phyloP scores from a whole-genome alignment of 257 asterid genomes.

The Solanum stenotomum region DNA sequence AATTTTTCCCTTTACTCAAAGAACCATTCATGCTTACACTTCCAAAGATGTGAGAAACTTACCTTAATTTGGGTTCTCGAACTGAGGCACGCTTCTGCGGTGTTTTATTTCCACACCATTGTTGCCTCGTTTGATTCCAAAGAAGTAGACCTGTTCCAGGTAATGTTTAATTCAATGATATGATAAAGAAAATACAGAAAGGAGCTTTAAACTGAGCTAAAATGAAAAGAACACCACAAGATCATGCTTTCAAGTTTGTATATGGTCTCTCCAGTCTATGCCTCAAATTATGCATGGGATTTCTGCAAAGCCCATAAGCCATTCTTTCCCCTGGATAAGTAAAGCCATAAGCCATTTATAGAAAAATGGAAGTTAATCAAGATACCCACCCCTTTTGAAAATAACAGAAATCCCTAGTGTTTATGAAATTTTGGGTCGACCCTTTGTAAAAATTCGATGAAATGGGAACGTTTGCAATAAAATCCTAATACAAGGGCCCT shows the following conservation, averaged over 20 bases:
- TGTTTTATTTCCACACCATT: conserved; percentile 69
- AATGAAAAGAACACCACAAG: background rate
- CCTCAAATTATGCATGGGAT: conserved; percentile 18
- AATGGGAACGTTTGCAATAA: background rate
- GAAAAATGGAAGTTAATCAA: background rate
- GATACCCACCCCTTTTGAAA: background rate
- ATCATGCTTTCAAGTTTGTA: background rate
- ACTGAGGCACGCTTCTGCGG: conserved; percentile 26
- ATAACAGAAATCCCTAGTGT: background rate
- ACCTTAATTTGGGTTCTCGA: conserved; percentile 67
- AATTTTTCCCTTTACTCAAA: background rate
- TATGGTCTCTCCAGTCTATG: background rate
- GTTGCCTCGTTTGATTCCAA: conserved; percentile 86
- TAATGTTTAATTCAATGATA: background rate
- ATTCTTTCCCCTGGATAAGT: background rate
- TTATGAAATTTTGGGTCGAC: background rate
- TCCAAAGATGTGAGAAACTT: background rate
- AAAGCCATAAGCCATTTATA: background rate
- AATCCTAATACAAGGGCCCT: background rate
- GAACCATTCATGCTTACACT: background rate
- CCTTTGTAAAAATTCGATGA: background rate
- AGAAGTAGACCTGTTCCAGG: conserved; percentile 60
- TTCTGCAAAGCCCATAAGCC: conserved; percentile 31
- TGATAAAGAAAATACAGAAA: background rate
- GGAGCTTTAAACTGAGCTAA: background rate